Conservation (phyloP, 345 rosid species). For the Ailanthus altissimus region DNA sequence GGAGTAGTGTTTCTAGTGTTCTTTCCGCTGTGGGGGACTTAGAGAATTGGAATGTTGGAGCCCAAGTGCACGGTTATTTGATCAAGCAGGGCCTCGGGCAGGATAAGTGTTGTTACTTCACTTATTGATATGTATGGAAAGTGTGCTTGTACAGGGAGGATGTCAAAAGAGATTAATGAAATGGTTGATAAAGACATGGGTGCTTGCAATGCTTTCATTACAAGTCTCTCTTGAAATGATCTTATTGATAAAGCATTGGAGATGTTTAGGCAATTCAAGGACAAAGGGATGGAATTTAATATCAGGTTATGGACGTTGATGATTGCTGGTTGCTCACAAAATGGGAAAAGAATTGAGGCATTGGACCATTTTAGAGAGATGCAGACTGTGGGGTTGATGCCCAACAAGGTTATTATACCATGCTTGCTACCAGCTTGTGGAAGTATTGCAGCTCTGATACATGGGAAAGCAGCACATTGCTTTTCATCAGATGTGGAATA, state of each 20-base stretch:
- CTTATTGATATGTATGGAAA: constrained; percentile 43
- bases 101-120: constrained; percentile 31
- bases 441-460: constrained; percentile 39
- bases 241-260: constrained; percentile 34
- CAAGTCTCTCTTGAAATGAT: constrained; percentile 37
- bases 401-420: constrained; percentile 41
- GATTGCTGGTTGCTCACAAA: constrained; percentile 42
- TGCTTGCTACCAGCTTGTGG: constrained; percentile 45
- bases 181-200: constrained; percentile 30
- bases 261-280: constrained; percentile 27
- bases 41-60: constrained; percentile 29
- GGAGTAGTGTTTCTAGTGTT: constrained; percentile 32
- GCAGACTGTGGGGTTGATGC: constrained; percentile 36
- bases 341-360: constrained; percentile 42
- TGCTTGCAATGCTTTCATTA: constrained; percentile 38
- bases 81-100: constrained; percentile 30
- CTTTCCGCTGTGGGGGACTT: constrained; percentile 34
- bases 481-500: constrained; percentile 39
- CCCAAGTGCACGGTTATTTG: constrained; percentile 35
- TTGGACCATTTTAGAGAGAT: constrained; percentile 42
- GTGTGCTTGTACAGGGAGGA: constrained; percentile 29
- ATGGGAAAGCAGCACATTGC: constrained; percentile 40
- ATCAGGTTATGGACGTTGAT: constrained; percentile 42
- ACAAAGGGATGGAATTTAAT: constrained; percentile 31
- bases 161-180: constrained; percentile 34